Percentiles rank a stretch among this genome's conserved stretches.
These are phyloP conservation scores for Steccherinum ochraceum DNA, from an alignment of 768 basidiomycete species.

Conservation along the genomic window DNA sequence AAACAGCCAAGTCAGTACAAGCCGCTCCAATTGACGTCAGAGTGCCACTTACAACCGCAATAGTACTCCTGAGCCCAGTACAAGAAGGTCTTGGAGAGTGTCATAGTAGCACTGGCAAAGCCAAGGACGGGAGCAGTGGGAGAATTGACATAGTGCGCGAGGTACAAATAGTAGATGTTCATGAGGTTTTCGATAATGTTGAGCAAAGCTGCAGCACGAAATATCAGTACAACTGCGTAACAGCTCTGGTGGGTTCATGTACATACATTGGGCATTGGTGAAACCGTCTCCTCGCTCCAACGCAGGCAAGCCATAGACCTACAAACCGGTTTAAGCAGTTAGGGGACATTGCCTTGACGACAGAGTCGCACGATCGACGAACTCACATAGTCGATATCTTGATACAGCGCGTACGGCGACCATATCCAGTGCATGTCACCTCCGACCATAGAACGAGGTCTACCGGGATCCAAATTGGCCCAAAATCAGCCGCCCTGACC, in stretches of 20 bases:
- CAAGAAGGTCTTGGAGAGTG: slow-evolving; percentile 78
- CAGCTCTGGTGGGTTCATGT: no score
- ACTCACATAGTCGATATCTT: slow-evolving; percentile 48
- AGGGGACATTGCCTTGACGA: neutral
- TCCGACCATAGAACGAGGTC: slow-evolving; percentile 81
- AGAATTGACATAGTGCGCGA: slow-evolving; percentile 54
- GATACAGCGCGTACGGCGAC: slow-evolving; percentile 76
- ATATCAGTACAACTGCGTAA: neutral
- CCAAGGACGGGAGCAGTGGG: slow-evolving; percentile 71
- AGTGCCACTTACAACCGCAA: slow-evolving; percentile 37
- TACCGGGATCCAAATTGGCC: slow-evolving; percentile 23
- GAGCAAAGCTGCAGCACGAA: slow-evolving; percentile 48
- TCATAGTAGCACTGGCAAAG: slow-evolving; percentile 69
- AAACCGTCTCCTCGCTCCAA: slow-evolving; percentile 69
- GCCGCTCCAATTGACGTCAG: no score
- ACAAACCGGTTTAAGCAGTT: slow-evolving; percentile 2
- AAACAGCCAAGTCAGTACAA: no score
- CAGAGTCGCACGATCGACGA: neutral
- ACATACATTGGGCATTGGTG: slow-evolving; percentile 76
- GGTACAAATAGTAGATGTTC: slow-evolving; percentile 71
- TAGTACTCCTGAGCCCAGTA: slow-evolving; percentile 79
- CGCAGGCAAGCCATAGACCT: slow-evolving; percentile 72
- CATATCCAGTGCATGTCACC: slow-evolving; percentile 93
- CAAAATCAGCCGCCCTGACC: no score
- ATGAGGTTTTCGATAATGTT: slow-evolving; percentile 77